Percentiles rank a stretch among this genome's conserved stretches.
These are phyloP conservation scores for Calonectria honghensis DNA, from an alignment of 2,329 filamentous ascomycete genomes.

Conservation along the genomic window DNA sequence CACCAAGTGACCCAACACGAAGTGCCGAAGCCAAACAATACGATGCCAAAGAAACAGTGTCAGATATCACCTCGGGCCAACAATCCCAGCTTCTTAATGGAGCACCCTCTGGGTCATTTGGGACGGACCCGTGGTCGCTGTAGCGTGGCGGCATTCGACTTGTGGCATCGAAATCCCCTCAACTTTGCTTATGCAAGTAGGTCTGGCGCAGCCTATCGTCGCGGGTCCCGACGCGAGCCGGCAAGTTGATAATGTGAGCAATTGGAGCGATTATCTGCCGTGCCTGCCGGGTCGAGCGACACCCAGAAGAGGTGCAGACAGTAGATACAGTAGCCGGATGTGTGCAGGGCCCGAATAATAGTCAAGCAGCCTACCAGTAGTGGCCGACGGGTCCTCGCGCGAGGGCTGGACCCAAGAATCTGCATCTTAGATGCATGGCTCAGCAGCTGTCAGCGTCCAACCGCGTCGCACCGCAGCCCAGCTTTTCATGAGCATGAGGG, in stretches of 20 bases:
- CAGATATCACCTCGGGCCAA: conserved; percentile 25
- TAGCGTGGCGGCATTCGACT: conserved; percentile 25
- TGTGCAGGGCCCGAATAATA: conserved; percentile 14
- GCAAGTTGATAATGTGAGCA: conserved; percentile 22
- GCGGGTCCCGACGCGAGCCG: conserved; percentile 19
- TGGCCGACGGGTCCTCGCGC: conserved; percentile 21
- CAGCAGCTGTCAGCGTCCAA: conserved; percentile 43
- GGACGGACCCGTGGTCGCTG: conserved; percentile 9
- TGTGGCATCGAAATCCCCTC: conserved; percentile 32
- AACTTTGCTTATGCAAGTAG: conserved; percentile 7
- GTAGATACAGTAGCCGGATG: conserved; percentile 21
- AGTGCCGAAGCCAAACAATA: conserved; percentile 7
- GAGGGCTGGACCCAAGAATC: conserved; percentile 22
- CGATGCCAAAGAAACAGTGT: conserved; percentile 2
- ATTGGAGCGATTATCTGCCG: conserved; percentile 33
- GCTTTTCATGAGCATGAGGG: conserved; percentile 33
- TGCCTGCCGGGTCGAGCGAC: conserved; percentile 35
- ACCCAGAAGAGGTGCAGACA: conserved; percentile 20
- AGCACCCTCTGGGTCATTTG: conserved; percentile 9
- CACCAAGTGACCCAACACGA: conserved; percentile 16
- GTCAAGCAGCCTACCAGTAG: conserved; percentile 33
- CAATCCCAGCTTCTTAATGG: conserved; percentile 16
- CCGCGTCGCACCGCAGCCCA: conserved; percentile 42
- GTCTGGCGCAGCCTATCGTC: conserved; percentile 20
- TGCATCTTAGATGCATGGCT: conserved; percentile 32